Conservation (phyloP, 257 asterid species). For the Marsdenia floribunda region DNA sequence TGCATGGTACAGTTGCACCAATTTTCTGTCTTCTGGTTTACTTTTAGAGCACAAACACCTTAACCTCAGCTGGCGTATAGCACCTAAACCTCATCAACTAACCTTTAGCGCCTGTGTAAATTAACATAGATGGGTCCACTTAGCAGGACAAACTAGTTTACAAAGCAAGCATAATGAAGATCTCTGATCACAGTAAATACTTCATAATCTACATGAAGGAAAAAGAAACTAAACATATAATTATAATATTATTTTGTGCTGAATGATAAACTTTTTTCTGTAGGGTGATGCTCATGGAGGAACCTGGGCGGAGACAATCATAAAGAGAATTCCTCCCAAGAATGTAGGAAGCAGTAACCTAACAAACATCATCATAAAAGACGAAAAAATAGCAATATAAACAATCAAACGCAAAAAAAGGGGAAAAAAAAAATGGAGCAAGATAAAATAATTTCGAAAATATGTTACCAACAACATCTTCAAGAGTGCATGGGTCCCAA, state of each 20-base stretch:
- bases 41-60: too few relatives aligned
- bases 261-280: not conserved
- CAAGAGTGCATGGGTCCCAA: slow-evolving; percentile 83
- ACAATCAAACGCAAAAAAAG: not conserved
- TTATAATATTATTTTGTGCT: not conserved
- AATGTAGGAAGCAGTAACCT: not conserved
- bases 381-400: not conserved
- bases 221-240: not conserved
- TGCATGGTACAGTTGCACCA: not conserved
- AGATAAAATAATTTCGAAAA: not conserved
- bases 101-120: not conserved
- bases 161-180: not conserved
- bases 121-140: not conserved
- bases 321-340: not conserved
- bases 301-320: not conserved
- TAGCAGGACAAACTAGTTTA: not conserved
- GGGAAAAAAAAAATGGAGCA: too few relatives aligned
- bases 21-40: not conserved
- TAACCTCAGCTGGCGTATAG: not conserved
- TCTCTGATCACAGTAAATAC: not conserved
- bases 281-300: not conserved
- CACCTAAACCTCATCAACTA: not conserved
- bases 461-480: slow-evolving; percentile 33
- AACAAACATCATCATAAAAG: not conserved
- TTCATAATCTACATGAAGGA: not conserved